Evolutionary conservation across 148 eudicot species (phyloP).

Genomic region (Limonium bicolor): DNA sequence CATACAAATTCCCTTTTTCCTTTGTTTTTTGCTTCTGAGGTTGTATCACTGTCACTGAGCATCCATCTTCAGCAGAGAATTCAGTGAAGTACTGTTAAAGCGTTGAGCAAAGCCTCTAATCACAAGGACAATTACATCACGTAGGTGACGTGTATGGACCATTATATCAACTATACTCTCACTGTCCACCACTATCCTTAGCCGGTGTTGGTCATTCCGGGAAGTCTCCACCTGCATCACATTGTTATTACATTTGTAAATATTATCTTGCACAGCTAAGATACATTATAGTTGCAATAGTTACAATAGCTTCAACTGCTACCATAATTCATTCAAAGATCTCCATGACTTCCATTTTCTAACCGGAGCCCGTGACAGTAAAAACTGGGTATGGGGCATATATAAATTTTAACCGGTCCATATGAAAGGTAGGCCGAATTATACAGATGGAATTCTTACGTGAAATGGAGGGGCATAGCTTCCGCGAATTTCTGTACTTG

Average conservation of each 20-base stretch:
- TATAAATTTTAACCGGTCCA: no score
- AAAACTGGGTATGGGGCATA: no score
- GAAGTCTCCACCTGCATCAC: slow-evolving; percentile 68
- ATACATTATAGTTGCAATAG: no score
- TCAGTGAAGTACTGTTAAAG: slow-evolving; percentile 89
- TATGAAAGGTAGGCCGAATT: neutral
- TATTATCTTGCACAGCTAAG: no score
- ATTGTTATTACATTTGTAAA: no score
- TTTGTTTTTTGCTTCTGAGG: no score
- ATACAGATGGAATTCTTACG: slow-evolving; percentile 36
- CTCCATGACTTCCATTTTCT: no score
- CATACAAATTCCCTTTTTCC: no score
- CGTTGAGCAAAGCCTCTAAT: slow-evolving; percentile 82
- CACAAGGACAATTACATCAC: slow-evolving; percentile 88
- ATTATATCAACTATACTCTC: slow-evolving; percentile 70
- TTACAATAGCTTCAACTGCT: no score
- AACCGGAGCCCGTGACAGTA: no score
- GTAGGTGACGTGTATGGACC: slow-evolving; percentile 89
- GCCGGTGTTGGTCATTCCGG: slow-evolving; percentile 87
- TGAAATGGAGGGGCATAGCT: slow-evolving; percentile 94
- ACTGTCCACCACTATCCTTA: slow-evolving; percentile 71
- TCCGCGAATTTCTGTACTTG: slow-evolving; percentile 90
- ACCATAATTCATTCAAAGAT: no score
- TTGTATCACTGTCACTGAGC: no score
- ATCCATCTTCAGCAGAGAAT: slow-evolving; percentile 77